A percentile compares a stretch with the other conserved stretches of the same genome.
These are phyloP conservation scores for Epichloe sibirici DNA, from an alignment of 2,329 filamentous ascomycete genomes.

Conservation along the genomic window DNA sequence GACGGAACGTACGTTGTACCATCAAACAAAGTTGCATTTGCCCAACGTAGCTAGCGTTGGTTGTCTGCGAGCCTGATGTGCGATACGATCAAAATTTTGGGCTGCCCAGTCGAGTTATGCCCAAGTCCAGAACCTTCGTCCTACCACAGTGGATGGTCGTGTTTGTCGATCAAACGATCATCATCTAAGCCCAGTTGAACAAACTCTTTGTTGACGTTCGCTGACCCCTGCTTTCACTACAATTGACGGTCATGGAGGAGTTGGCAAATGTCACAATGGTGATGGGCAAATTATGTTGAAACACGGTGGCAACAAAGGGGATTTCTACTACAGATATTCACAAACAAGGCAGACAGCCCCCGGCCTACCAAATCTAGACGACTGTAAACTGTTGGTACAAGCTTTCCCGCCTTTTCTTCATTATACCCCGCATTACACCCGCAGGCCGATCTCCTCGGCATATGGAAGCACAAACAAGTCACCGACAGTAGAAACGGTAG, in stretches of 20 bases:
- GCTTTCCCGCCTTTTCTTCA: conserved; percentile 17
- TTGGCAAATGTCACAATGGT: neutral
- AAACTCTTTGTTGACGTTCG: neutral
- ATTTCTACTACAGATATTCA: conserved; percentile 36
- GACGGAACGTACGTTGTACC: neutral
- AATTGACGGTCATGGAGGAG: neutral
- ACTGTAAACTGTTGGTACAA: conserved; percentile 31
- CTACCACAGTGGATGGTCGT: neutral
- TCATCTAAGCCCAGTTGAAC: neutral
- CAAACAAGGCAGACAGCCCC: conserved; percentile 20
- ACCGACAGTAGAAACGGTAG: conserved; percentile 78
- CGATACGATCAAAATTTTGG: neutral
- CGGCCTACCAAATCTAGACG: conserved; percentile 24
- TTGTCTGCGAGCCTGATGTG: neutral
- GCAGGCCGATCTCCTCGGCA: conserved; percentile 86
- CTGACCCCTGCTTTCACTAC: neutral
- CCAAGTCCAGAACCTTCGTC: neutral
- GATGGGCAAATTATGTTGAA: neutral
- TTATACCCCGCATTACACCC: conserved; percentile 55
- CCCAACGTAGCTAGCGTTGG: neutral
- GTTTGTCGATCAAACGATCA: neutral
- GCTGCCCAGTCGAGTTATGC: neutral
- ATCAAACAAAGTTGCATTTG: neutral
- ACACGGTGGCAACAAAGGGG: conserved; percentile 16
- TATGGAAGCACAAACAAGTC: conserved; percentile 86